Base-by-base conservation (phyloP, 2,329 filamentous ascomycete genomes). In the Aschersonia sp. region DNA sequence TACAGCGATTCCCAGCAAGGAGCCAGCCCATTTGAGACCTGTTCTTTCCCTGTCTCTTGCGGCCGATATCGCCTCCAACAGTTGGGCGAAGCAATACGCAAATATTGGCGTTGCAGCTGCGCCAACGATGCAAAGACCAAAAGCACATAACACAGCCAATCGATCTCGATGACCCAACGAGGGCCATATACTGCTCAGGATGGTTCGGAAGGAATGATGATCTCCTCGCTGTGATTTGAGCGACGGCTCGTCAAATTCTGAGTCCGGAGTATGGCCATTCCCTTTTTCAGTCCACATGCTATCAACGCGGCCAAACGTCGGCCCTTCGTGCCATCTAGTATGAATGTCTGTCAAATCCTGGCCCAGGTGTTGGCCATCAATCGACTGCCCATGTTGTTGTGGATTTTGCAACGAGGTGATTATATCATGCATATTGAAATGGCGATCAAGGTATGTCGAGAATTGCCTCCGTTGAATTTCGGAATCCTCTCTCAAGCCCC, bases 91-190 rank as follows among this genome's bases (percentile, higher is more conserved):
- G 7, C 84, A 70, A 59, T 76, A 87, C 0, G 87, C 83, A 55
- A 95, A 95, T 0, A 77, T 67, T 0, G 88, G 85, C 0, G 83
- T 84, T 30, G 76, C 72, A 4, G 72, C 76, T 4, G 85, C 82
- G 44, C 85, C 79, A 0, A 82, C 55, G 1, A 83, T 55, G 32
- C 82, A 79, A 43, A 74, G 71, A 0, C 75, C n/a, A 8, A 87
- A 63, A 1, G 81, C 86, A 2, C 75, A 47, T 0, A 82, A 31
- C 1, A 94, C 65, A 10, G 76, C 60, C 0, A 74, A 2, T 1
- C 74, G 76, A 10, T 81, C 69, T 6, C 53, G 63, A 46, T 55
- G 57, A 1, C 68, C 65, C 1, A 95, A 65, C 0, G 64, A 71
- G 0, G 85, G 83, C 77, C 85, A 84, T 0, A 95, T 71, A 0